A percentile compares a stretch with the other conserved stretches of the same genome.
phyloP scores from a whole-genome alignment of 2,329 filamentous ascomycete genomes.

The Calycina marina region DNA sequence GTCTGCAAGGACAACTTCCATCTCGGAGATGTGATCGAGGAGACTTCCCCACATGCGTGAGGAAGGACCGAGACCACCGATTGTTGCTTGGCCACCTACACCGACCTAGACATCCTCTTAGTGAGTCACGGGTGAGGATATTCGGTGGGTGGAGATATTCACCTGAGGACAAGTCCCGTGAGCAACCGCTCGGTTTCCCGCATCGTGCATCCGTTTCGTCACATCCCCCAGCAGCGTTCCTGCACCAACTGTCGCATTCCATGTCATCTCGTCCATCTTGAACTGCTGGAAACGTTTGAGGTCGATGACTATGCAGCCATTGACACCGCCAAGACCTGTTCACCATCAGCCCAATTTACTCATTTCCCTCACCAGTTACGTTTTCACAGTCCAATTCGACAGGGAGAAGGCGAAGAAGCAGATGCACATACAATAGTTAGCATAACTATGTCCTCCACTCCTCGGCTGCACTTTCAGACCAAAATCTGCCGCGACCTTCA shows the following conservation, averaged over 20 bases:
- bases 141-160: too few relatives aligned
- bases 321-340: conserved; percentile 31
- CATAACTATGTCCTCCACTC: not conserved
- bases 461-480: conserved; percentile 8
- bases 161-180: conserved; percentile 47
- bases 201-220: conserved; percentile 32
- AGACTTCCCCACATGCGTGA: conserved; percentile 35
- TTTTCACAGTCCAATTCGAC: too few relatives aligned
- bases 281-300: conserved; percentile 37
- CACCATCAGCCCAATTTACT: conserved; percentile 1
- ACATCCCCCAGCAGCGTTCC: conserved; percentile 38
- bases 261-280: conserved; percentile 35
- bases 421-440: conserved; percentile 1
- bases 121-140: too few relatives aligned
- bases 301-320: conserved; percentile 38
- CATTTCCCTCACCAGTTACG: too few relatives aligned
- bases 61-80: conserved; percentile 28
- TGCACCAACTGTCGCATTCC: conserved; percentile 39
- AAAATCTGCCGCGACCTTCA: conserved; percentile 29
- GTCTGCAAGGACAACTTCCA: conserved; percentile 30
- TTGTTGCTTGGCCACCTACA: conserved; percentile 42
- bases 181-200: conserved; percentile 40
- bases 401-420: too few relatives aligned
- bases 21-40: conserved; percentile 32
- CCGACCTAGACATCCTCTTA: conserved; percentile 41